Base-by-base conservation (phyloP, 1,284 basidiomycete species). In the Butyriboletus regius region DNA sequence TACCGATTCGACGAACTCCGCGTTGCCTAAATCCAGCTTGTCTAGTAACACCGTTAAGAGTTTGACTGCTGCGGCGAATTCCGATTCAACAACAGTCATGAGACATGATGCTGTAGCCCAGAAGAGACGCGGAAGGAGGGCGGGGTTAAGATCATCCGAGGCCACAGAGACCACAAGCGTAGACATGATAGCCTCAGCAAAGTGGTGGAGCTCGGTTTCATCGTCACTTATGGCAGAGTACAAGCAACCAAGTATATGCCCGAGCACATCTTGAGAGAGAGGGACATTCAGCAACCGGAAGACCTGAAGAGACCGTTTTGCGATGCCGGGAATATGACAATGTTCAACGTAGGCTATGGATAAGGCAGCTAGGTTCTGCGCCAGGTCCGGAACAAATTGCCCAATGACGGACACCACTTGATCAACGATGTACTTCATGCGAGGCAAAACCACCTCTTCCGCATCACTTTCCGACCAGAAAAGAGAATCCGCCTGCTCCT, bases 251-350 rank as follows among this genome's bases (percentile, higher is more conserved):
- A 97, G 76, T 32, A 95, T 76, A 44, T 86, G 79, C 0, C 88
- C 88, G 28, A 97, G 74, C 69, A 91, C 87, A 12, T 76, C 72
- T 45, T 85, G 78, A 44, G 80, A 83, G 40, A 91, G 76, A 31
- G 76, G 74, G 0, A 91, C 87, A 56, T 82, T 79, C n/a, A 97
- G 72, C 1, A 88, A 82, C 34, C 91, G 83, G 69, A 92, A 92
- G n/a, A 91, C 75, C 65, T 96, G 91, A 56, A 97, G 75, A 3
- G 93, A 95, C 29, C 91, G 81, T 69, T 89, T 91, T 1, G 94
- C 92, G 28, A 87, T 82, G 44, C 85, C 83, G 35, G 91, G 81
- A 53, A 93, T 89, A 5, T 91, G 87, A 59, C 90, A 93, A 1
- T 85, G 78, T 4, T 91, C 91, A 2, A 91, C 88, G 87, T 94